A percentile compares a stretch with the other conserved stretches of the same genome.
Conservation (phyloP, 805 yeast genomes). For the Metschnikowia hibisci region DNA sequence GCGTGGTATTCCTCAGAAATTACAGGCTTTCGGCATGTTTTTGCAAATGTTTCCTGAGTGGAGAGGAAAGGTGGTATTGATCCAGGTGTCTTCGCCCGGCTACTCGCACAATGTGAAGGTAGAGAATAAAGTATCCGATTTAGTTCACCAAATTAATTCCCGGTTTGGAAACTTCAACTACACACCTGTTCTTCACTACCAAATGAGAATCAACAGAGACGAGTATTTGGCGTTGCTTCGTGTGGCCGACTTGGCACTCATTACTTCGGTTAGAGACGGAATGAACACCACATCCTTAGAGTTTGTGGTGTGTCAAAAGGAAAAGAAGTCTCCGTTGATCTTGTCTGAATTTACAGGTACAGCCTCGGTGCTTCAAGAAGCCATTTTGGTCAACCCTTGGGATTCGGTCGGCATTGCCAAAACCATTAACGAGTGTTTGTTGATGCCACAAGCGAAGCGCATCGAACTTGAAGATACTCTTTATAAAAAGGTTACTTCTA, state of each 20-base stretch:
- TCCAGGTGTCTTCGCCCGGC: conserved; percentile 88
- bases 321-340: conserved; percentile 70
- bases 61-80: conserved; percentile 79
- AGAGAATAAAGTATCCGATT: conserved; percentile 78
- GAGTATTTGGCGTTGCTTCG: conserved; percentile 86
- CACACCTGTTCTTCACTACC: conserved; percentile 89
- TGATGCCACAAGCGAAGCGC: conserved; percentile 48
- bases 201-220: conserved; percentile 79
- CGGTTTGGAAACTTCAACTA: conserved; percentile 77
- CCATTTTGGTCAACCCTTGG: conserved; percentile 93
- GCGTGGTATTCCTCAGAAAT: conserved; percentile 89
- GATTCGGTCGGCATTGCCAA: conserved; percentile 91
- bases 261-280: conserved; percentile 91
- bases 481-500: conserved; percentile 59
- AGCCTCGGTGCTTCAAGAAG: conserved; percentile 62
- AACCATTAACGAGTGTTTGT: conserved; percentile 66
- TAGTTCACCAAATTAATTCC: conserved; percentile 78
- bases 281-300: conserved; percentile 95
- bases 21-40: conserved; percentile 86
- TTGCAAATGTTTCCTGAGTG: conserved; percentile 90
- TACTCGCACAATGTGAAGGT: conserved; percentile 56
- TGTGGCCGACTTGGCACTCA: conserved; percentile 85
- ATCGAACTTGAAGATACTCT: conserved; percentile 47
- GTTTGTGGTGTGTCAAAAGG: conserved; percentile 81
- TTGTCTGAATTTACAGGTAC: conserved; percentile 94